Base-by-base conservation (phyloP, 2,329 filamentous ascomycete species). In the Calonectria crousiana region DNA sequence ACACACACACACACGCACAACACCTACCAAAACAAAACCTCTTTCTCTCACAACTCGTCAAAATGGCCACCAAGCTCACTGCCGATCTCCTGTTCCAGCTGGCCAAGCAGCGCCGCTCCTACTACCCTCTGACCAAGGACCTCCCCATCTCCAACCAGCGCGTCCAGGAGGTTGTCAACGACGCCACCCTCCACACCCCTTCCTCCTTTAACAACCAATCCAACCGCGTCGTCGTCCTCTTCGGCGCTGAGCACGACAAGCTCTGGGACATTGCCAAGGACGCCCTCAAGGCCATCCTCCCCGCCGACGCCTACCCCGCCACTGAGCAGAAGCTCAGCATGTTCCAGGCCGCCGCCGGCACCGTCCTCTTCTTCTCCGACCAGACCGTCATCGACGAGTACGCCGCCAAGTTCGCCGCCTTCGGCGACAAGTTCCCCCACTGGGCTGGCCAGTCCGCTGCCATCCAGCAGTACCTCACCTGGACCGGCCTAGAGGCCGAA, bases 151-250 rank as follows among this genome's bases (percentile, higher is more conserved):
- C 81, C 44, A 88, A 89, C 78, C 84, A 86, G 70, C 88, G 90
- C 81, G 88, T 96, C 84, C 86, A 90, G 81, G 90, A 94, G 80
- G 91, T 96, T 82, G 89, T 92, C 83, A 86, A 89, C 84, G 84
- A 91, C 78, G 88, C 92, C 69, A 88, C 97, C 78, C 87, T 91
- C 74, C 89, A 95, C 84, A 89, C 93, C 2, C 96, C 96, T 52
- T 93, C 91, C 67, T 92, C 93, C 77, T 98, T 98, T 93, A 98
- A 98, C 92, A 94, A 92, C 52, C 96, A 98, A 88, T 92, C 92
- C 78, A 93, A 94, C 78, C 93, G 96, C 74, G 87, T 94, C 73
- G 90, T 98, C 62, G 90, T 98, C 67, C 91, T 98, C 69, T 89
- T 97, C 81, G 93, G 94, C 81, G 91, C 90, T 75, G 94, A 98